Conservation (phyloP, 352 stramenopile genomes). For the Globisporangium ultimum region DNA sequence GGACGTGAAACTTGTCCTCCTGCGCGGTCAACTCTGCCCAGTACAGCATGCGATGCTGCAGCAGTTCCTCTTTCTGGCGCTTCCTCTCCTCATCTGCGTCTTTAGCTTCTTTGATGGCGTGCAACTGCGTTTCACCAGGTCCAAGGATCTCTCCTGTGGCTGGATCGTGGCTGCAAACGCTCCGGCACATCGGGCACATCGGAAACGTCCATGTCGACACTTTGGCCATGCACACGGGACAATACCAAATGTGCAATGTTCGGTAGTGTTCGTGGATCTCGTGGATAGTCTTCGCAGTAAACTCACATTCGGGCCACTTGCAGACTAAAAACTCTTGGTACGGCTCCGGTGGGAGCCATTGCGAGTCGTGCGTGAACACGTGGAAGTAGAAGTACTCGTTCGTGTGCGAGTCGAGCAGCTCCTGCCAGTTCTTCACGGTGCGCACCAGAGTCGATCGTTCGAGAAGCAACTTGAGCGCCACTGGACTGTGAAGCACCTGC, state of each 20-base stretch:
- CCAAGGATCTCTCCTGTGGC: constrained; percentile 55
- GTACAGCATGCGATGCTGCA: constrained; percentile 60
- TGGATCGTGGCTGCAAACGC: constrained; percentile 53
- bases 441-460: constrained; percentile 61
- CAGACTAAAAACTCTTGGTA: constrained; percentile 62
- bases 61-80: constrained; percentile 50
- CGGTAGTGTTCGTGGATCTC: constrained; percentile 77
- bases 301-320: constrained; percentile 58
- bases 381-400: constrained; percentile 88
- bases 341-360: constrained; percentile 67
- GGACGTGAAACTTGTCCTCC: constrained; percentile 19
- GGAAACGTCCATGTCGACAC: constrained; percentile 68
- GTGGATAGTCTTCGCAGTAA: constrained; percentile 56
- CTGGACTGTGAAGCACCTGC: constrained; percentile 66
- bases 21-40: constrained; percentile 46
- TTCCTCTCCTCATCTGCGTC: constrained; percentile 39
- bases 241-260: constrained; percentile 67
- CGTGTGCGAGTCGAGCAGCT: constrained; percentile 73
- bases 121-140: constrained; percentile 54
- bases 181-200: constrained; percentile 55
- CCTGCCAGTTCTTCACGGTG: constrained; percentile 70
- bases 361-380: constrained; percentile 73
- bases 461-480: constrained; percentile 62
- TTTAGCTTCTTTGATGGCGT: constrained; percentile 37
- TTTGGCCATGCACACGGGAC: constrained; percentile 68